phyloP scores from a whole-genome alignment of 164 flowering plant genomes.

The Brasenia schreberi region DNA sequence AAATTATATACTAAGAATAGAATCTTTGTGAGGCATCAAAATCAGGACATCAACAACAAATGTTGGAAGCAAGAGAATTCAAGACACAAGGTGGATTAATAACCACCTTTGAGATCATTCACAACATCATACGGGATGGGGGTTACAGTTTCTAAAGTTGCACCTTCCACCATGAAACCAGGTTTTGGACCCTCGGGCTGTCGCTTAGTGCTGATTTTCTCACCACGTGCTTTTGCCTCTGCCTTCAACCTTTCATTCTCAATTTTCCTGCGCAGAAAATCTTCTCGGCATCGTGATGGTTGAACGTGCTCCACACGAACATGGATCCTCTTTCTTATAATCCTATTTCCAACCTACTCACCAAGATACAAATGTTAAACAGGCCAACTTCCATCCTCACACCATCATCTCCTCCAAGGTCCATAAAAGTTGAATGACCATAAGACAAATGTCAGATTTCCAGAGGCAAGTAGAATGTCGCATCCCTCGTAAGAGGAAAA shows the following conservation, averaged over 20 bases:
- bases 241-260: constrained; percentile 16
- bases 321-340: constrained; percentile 22
- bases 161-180: constrained; percentile 26
- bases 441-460: too few species aligned
- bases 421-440: too few species aligned
- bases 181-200: constrained; percentile 25
- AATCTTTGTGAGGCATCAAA: neutral
- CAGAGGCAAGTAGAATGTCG: too few species aligned
- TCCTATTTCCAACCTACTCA: constrained; percentile 16
- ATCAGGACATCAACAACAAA: neutral
- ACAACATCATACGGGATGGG: constrained; percentile 25
- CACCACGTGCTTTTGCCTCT: constrained; percentile 20
- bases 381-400: too few species aligned
- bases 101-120: constrained; percentile 20
- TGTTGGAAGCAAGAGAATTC: neutral
- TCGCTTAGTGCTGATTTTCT: constrained; percentile 20
- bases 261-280: constrained; percentile 14
- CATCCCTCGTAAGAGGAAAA: too few species aligned
- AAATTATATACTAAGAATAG: neutral
- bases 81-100: constrained; percentile 1
- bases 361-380: neutral
- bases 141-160: constrained; percentile 23
- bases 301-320: constrained; percentile 21
- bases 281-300: constrained; percentile 20
- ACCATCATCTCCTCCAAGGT: too few species aligned